phyloP scores from a whole-genome alignment of 208 protist genomes.

The Willaertia magna region DNA sequence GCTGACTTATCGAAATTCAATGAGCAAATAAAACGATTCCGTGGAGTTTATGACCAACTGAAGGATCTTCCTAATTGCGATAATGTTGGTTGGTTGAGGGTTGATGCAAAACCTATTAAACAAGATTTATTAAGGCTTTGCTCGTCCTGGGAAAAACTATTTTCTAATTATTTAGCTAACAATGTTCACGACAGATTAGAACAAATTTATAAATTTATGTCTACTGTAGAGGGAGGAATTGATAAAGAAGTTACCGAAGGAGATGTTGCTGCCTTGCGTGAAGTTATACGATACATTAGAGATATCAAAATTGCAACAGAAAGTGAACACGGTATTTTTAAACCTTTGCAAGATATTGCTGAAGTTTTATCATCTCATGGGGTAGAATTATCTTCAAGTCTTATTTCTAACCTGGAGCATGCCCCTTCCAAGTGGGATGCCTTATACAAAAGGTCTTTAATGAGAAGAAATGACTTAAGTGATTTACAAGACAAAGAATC shows the following conservation, averaged over 20 bases:
- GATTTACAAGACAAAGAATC: conserved; percentile 38
- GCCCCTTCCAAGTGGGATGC: conserved; percentile 43
- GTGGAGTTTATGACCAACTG: conserved; percentile 28
- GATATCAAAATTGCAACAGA: conserved; percentile 24
- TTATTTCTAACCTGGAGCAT: neutral
- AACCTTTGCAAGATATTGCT: conserved; percentile 33
- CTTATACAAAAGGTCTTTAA: conserved; percentile 68
- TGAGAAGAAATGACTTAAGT: conserved; percentile 33
- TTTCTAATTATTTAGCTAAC: conserved; percentile 75
- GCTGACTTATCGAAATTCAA: conserved; percentile 17
- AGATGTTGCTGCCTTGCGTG: conserved; percentile 33
- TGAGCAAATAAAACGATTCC: conserved; percentile 21
- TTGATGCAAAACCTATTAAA: conserved; percentile 87
- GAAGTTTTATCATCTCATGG: conserved; percentile 37
- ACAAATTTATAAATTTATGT: conserved; percentile 71
- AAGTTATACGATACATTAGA: conserved; percentile 37
- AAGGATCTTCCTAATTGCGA: conserved; percentile 65
- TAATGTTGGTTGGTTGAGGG: conserved; percentile 67
- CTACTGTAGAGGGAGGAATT: conserved; percentile 68
- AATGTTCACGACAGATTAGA: conserved; percentile 65
- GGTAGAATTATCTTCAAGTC: conserved; percentile 22
- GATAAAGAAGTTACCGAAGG: conserved; percentile 67
- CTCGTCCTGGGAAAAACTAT: conserved; percentile 83
- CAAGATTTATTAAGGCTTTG: conserved; percentile 69
- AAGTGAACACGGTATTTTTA: conserved; percentile 36